Percentiles rank a stretch among this genome's conserved stretches.
Conservation (phyloP, 129 eudicot species). For the Arctium minus region DNA sequence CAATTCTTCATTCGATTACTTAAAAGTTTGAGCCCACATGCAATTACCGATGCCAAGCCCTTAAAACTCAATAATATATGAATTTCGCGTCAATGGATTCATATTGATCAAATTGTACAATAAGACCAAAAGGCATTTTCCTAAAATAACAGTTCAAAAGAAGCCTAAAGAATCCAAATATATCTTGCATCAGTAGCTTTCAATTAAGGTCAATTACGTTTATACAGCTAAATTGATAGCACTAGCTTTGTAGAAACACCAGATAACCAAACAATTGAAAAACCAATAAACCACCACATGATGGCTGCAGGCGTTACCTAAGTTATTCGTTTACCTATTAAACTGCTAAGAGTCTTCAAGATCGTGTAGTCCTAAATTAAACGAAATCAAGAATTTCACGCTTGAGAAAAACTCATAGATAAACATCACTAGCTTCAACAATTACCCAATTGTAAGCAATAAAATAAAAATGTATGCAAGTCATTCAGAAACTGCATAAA, state of each 20-base stretch:
- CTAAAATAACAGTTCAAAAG: background rate
- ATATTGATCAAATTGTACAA: too few species aligned
- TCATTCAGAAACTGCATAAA: background rate
- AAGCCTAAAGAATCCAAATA: background rate
- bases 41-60: too few species aligned
- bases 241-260: background rate
- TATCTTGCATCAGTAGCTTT: background rate
- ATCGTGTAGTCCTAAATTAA: background rate
- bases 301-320: background rate
- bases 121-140: too few species aligned
- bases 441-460: background rate
- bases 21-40: too few species aligned
- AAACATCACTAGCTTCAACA: background rate
- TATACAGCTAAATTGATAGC: background rate
- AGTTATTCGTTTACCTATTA: background rate
- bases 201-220: background rate
- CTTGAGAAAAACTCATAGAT: background rate
- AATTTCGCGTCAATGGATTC: too few species aligned
- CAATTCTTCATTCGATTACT: too few species aligned
- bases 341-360: background rate
- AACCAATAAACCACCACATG: background rate
- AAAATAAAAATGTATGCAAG: background rate
- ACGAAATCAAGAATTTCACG: background rate
- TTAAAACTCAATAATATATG: too few species aligned
- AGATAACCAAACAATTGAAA: background rate